Evolutionary conservation across 352 stramenopile genomes (phyloP), one percentile per base, ranked within the genome.

Genomic region (Pythium dissimile): DNA sequence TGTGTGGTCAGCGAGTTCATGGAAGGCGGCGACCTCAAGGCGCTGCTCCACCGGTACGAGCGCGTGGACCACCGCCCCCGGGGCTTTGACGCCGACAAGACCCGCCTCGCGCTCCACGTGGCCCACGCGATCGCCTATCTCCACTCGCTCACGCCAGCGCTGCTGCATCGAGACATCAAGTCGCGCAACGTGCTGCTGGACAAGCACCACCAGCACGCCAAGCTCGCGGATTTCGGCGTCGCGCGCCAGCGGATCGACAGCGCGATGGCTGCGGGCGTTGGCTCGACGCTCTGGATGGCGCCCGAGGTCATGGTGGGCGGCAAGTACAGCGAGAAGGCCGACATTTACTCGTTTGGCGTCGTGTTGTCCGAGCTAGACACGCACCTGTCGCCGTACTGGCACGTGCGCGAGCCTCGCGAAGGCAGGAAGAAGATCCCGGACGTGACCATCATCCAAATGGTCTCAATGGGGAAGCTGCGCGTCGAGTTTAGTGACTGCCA

Each of bases 211-310:
- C 49, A n/a, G n/a, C n/a, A 75, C 30, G 70, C 64, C 23, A 83
- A 83, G 32, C 42, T 83, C 23, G 73, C 68, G 9, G 73, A 80
- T 48, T 83, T 83, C 44, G 66, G 67, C 20, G 63, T 73, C 10
- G 66, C 67, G 37, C 63, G 70, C 5, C 48, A 72, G 16, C 45
- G 52, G 1, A 57, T 45, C n/a, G 67, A 75, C 21, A 62, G 20
- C 8, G 69, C 63, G 1, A 75, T 78, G 63, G 75, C 66, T 9
- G 66, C 59, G 7, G 70, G 59, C 7, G 64, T 78, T 0, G 70
- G 71, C 5, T 68, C 71, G 9, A 67, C 60, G 24, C 37, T 76
- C 34, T 79, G 65, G 70, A 75, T 78, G 63, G 63, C 70, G 1
- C 64, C 64, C 3, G 64, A 75, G 28, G 65, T 75, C 3, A 67